Percentiles rank a stretch among this genome's conserved stretches.
These are phyloP conservation scores for Meredithiella fracta DNA, from an alignment of 2,329 filamentous ascomycete species.

Conservation along the genomic window DNA sequence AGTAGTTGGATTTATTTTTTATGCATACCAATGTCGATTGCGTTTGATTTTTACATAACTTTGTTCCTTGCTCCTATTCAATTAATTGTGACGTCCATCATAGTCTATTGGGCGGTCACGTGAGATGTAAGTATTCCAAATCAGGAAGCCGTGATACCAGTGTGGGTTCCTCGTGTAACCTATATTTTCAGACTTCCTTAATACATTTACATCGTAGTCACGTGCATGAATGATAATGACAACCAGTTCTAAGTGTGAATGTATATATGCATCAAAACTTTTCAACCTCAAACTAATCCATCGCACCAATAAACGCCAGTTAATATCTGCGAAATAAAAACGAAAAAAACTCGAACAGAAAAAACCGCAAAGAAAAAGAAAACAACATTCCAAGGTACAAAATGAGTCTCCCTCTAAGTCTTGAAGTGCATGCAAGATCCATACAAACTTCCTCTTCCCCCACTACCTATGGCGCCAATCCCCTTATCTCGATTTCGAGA, in stretches of 20 bases:
- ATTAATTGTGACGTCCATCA: too few relatives aligned
- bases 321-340: not conserved
- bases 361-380: not conserved
- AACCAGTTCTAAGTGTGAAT: not conserved
- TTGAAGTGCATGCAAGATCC: not conserved
- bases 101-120: too few relatives aligned
- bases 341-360: not conserved
- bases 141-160: too few relatives aligned
- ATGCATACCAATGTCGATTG: too few relatives aligned
- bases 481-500: constrained; percentile 24
- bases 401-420: not conserved
- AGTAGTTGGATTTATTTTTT: too few relatives aligned
- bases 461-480: not conserved
- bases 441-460: not conserved
- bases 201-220: too few relatives aligned
- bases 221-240: not conserved
- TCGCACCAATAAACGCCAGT: not conserved
- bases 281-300: not conserved
- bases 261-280: not conserved
- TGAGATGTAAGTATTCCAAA: too few relatives aligned
- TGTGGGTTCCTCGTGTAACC: too few relatives aligned
- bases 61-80: too few relatives aligned
- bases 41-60: too few relatives aligned
- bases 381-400: not conserved
- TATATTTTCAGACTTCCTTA: too few relatives aligned